These are phyloP conservation scores for Ganoderma boninense DNA, from an alignment of 1,284 basidiomycete genomes.

Conservation along the genomic window DNA sequence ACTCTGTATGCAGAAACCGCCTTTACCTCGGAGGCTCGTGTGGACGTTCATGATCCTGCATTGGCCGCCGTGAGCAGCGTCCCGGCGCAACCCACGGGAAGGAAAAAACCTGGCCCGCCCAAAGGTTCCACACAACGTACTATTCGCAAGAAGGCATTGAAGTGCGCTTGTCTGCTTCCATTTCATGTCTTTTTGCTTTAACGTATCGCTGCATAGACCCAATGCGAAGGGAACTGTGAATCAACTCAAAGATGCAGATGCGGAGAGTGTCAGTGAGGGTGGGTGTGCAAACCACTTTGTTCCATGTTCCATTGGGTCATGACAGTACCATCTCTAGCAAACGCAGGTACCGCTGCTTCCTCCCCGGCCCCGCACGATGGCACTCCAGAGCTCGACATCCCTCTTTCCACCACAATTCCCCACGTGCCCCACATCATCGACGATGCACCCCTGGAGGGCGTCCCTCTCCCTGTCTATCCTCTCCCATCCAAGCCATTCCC, in stretches of 20 bases:
- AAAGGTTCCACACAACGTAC: conserved; percentile 45
- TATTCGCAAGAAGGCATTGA: conserved; percentile 48
- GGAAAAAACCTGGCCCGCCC: conserved; percentile 48
- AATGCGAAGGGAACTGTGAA: conserved; percentile 33
- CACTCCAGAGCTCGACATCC: conserved; percentile 37
- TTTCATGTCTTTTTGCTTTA: neutral
- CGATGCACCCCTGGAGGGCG: conserved; percentile 59
- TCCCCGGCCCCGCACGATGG: conserved; percentile 29
- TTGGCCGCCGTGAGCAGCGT: conserved; percentile 27
- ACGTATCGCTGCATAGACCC: conserved; percentile 19
- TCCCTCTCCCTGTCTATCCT: conserved; percentile 74
- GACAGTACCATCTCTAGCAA: conserved; percentile 11
- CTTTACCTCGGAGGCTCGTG: conserved; percentile 24
- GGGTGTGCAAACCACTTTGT: neutral
- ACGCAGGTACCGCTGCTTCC: conserved; percentile 30
- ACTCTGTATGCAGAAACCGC: conserved; percentile 29
- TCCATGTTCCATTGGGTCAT: neutral
- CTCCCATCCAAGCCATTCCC: conserved; percentile 81
- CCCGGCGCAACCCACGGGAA: conserved; percentile 40
- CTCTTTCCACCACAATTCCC: conserved; percentile 29
- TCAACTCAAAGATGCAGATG: conserved; percentile 41
- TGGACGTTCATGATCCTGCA: conserved; percentile 37
- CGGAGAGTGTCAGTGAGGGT: conserved; percentile 54
- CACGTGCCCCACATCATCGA: conserved; percentile 44
- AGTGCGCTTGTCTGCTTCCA: conserved; percentile 41